Base-by-base conservation (phyloP, 2,329 filamentous ascomycete genomes). In the Albophoma yamanashiensis region DNA sequence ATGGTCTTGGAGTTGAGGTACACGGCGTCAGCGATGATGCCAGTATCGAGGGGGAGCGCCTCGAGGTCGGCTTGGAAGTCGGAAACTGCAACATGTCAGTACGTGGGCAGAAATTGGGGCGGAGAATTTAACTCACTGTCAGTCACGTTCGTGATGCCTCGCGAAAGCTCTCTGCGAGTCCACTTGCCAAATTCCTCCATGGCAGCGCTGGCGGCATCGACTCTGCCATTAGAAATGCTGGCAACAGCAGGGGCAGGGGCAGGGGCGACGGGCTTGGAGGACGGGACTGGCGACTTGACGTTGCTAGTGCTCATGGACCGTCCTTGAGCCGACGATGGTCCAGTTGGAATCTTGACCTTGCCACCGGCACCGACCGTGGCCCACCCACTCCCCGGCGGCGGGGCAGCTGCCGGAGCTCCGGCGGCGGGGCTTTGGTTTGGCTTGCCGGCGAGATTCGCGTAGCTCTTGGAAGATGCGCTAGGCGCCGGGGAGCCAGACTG, bases 111-210 rank as follows among this genome's bases (percentile, higher is more conserved):
- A 73, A 58, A 58, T 56, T 34, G 36, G n/a, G 47, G n/a, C 8
- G 14, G 14, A 22, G 40, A 31, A n/a, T 22, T 7, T 1, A 42
- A 79, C 80, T 78, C 73, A 82, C 81, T 78, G 67, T 83, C 80
- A 59, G 76, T 78, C 55, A 76, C 75, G 63, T 75, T 74, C 2
- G 75, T 79, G 47, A 84, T 89, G 63, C 92, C 92, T 61, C 90
- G 88, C 60, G 83, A 82, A 64, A 99, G 79, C 71, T 94, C 88
- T 59, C 85, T 82, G 67, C 89, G 86, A 22, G 92, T 86, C 94
- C 94, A 99, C 74, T 95, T 97, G 70, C 86, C 88, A 73, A 99
- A 95, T 73, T 97, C 94, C 47, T 96, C 92, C 72, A 91, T 86
- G 3, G 94, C 93, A 70, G 59, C 66, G 57, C 68, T 75, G 40